Base-by-base conservation (phyloP, 2,329 filamentous ascomycete species). In the Fusarium transvaalense region DNA sequence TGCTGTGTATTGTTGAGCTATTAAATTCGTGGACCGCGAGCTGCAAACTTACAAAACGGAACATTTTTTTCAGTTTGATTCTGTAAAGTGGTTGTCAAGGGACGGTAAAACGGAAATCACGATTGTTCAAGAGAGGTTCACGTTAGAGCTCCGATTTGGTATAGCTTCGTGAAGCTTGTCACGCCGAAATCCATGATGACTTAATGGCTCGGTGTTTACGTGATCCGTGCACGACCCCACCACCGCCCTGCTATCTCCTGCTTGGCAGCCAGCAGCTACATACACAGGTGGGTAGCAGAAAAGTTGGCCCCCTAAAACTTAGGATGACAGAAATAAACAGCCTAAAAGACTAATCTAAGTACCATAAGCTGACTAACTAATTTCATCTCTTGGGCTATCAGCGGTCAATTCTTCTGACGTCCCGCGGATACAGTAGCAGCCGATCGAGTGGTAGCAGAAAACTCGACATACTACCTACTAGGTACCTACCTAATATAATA, bases 1-100 rank as follows among this genome's bases (percentile, higher is more conserved):
- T 85, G 88, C 91, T 94, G 75, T 29, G 53, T 31, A 41, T 41
- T 39, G 8, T 55, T 76, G 53, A 76, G 74, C 50, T 52, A 62
- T 60, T 48, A 48, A n/a, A 4, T 9, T 19, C 21, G 19, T 29
- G 12, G 12, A 23, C n/a, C 32, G 39, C 32, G 21, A 7, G n/a
- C 14, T 6, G 14, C 15, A 19, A 17, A 78, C 82, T 77, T 76
- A 84, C 82, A 58, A 84, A 84, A 43, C 82, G 78, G 66, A 84
- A 84, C 82, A 84, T 84, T 29, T 64, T 64, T 81, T 74, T 59
- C 38, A 13, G 31, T n/a, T 59, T 52, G 9, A 9, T 37, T 27
- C 2, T 23, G 43, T 25, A 54, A 17, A n/a, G 43, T 43, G 34
- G 39, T 48, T 45, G 35, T 39, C n/a, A 25, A 29, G 15, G 25